Conservation (phyloP, 2,329 filamentous ascomycete genomes). For the Dryadomyces quercivorus region DNA sequence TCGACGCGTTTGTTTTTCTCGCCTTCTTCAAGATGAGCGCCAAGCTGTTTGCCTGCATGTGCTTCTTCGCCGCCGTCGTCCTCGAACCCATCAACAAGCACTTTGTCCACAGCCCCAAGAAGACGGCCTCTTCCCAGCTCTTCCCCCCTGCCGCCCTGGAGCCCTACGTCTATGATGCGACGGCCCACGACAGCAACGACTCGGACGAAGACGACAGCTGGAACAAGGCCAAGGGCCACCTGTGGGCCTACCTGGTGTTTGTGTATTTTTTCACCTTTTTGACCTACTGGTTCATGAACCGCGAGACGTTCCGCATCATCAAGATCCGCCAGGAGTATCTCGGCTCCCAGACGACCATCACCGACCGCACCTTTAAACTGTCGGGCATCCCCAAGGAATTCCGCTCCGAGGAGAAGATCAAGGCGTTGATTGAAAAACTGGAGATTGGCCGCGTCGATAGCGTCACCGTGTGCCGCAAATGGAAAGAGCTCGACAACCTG, state of each 20-base stretch:
- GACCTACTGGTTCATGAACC: conserved; percentile 70
- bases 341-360: conserved; percentile 87
- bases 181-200: conserved; percentile 1
- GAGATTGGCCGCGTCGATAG: conserved; percentile 83
- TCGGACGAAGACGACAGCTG: conserved; percentile 19
- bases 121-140: neutral
- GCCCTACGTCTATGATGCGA: neutral
- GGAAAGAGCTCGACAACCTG: conserved; percentile 67
- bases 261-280: conserved; percentile 83
- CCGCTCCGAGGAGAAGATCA: conserved; percentile 71
- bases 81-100: conserved; percentile 76
- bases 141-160: neutral
- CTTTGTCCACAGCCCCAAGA: conserved; percentile 28
- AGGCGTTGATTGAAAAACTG: conserved; percentile 73
- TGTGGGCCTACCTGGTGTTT: conserved; percentile 93
- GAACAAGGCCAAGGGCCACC: conserved; percentile 37
- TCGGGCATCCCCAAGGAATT: conserved; percentile 76
- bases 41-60: conserved; percentile 65
- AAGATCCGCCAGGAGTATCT: conserved; percentile 80
- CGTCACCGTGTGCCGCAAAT: conserved; percentile 77
- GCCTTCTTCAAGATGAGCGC: conserved; percentile 94
- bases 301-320: conserved; percentile 76
- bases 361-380: conserved; percentile 83
- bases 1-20: conserved; percentile 93
- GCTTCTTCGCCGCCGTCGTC: conserved; percentile 69